Base-by-base conservation (phyloP, 2,329 filamentous ascomycete genomes). In the Fusarium sororula region DNA sequence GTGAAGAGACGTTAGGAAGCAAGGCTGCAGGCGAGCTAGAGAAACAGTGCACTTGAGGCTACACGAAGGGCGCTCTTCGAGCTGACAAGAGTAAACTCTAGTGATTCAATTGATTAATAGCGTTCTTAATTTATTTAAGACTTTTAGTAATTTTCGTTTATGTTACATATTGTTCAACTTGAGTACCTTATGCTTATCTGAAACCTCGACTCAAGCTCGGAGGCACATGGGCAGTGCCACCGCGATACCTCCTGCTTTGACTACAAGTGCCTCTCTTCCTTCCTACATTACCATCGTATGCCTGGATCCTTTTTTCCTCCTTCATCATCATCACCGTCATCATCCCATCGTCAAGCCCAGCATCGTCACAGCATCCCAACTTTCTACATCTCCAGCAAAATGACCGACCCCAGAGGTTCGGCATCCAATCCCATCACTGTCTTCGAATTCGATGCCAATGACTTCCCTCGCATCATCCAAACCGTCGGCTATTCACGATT, bases 271-370 rank as follows among this genome's bases (percentile, higher is more conserved):
- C 12, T 53, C n/a, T 51, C 30, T 20, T 35, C n/a, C n/a, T 11
- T 20, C 30, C 17, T 35, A 13, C 17, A 7, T 35, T 2, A 37
- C 35, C 14, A 0, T 15, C 8, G 4, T 7, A 35, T 8, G 3
- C 14, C 14, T 38, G 18, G 5, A 13, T 17, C 3, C 5, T 2
- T 28, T 28, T 9, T 4, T 2, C 17, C 3, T 18, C 18, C 6
- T 8, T 12, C 35, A 38, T 13, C 17, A 54, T 26, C 50, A 38
- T 9, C 13, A 11, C 0, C n/a, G 18, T 24, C 18, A 20, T 20
- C 13, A 35, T 35, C 32, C 7, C 18, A 26, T 28, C 18, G 13
- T 26, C 24, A 45, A 6, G 6, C 39, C 20, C 39, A 47, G 1
- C 18, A 20, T 20, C 5, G 4, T 47, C 45, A 30, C 26, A 45